Base-by-base conservation (phyloP, 768 basidiomycete genomes). In the Candolleomyces eurysporus region DNA sequence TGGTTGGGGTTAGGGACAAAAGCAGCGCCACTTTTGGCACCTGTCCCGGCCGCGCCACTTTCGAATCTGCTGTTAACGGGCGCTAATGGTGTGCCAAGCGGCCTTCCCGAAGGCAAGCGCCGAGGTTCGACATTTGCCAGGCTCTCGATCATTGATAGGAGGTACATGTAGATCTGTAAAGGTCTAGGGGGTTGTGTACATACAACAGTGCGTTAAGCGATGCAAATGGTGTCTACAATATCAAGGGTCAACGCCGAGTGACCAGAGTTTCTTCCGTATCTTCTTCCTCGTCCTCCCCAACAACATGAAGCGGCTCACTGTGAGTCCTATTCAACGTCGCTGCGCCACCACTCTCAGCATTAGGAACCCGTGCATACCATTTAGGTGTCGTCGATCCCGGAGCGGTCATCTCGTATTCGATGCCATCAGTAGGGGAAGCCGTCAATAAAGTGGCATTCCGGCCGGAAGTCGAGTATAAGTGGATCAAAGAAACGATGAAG, bases 331-430 rank as follows among this genome's bases (percentile, higher is more conserved):
- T 57, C 42, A 17, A 30, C 39, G 36, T 21, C 16, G 45, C 19
- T 46, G 2, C 56, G n/a, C 48, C 30, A 31, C 61, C 65, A 3
- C 32, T 48, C 48, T 66, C 63, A 30, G 60, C 61, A 32, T 65
- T 61, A 4, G 86, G 85, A 22, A 90, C 85, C 11, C 82, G 82
- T 4, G 84, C 76, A 63, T 90, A 90, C 87, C 88, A 90, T 66
- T 87, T 87, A 53, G 80, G 71, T 7, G 74, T 66, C 43, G 60
- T 52, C 14, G 64, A 59, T 51, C 76, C 70, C 10, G 64, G 58
- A 17, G 69, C 64, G 22, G 67, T 60, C 21, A 68, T 64, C 57
- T 72, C 66, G 8, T 57, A 61, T 30, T 57, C 61, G 48, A 64
- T 61, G 14, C 62, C 63, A 36, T 68, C 64, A 36, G 61, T 36